A percentile compares a stretch with the other conserved stretches of the same genome.
Evolutionary conservation across 2,329 filamentous ascomycete species (phyloP).

Genomic region (Stachybotrys echinatus): DNA sequence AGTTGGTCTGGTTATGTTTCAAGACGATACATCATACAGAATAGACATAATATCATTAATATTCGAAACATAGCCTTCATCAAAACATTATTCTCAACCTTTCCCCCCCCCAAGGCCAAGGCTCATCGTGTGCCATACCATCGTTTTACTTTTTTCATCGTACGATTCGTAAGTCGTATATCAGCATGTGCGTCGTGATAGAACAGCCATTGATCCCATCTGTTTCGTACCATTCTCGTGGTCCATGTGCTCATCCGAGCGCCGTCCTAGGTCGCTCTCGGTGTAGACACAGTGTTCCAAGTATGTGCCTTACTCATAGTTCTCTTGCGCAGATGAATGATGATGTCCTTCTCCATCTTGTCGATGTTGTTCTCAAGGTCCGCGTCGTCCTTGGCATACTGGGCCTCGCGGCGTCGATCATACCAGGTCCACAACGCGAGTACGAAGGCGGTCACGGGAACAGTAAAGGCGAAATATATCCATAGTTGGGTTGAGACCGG

Average conservation of each 20-base stretch:
- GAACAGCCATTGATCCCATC: background rate
- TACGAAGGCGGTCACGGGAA: constrained; percentile 52
- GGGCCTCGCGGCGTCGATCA: constrained; percentile 43
- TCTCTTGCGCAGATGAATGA: constrained; percentile 49
- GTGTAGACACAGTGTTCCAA: constrained; percentile 35
- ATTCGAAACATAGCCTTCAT: background rate
- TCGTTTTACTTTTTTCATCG: background rate
- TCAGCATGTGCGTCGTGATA: background rate
- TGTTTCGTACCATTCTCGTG: background rate
- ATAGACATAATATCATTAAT: background rate
- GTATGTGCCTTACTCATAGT: constrained; percentile 52
- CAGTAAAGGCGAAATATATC: constrained; percentile 58
- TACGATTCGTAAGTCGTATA: background rate
- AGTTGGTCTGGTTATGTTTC: background rate
- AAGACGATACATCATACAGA: background rate
- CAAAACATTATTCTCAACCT: background rate
- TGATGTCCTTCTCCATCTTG: constrained; percentile 52
- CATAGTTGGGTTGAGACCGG: constrained; percentile 49
- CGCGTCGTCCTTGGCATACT: constrained; percentile 42
- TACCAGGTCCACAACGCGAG: constrained; percentile 51
- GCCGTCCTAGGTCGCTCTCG: background rate
- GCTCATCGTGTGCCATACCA: no score
- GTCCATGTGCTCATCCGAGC: background rate
- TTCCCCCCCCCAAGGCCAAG: background rate
- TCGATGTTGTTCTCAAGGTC: constrained; percentile 51